phyloP scores from a whole-genome alignment of 2,329 filamentous ascomycete species.

The Sporothrix euskadiensis region DNA sequence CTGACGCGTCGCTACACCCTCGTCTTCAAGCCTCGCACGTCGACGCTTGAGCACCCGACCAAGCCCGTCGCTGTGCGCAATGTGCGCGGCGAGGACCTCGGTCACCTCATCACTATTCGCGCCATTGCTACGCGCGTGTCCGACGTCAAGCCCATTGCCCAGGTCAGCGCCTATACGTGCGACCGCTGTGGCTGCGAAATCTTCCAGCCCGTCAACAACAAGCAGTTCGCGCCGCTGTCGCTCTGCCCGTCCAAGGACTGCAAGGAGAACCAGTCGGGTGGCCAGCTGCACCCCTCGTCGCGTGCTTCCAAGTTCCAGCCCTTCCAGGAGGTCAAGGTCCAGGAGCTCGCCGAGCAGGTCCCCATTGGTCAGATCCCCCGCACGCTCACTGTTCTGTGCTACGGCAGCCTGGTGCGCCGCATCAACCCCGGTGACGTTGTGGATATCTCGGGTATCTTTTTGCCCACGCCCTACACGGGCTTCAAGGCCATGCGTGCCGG shows the following conservation, averaged over 20 bases:
- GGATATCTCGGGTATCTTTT: conserved; percentile 91
- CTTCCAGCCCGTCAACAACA: conserved; percentile 91
- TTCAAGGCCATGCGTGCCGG: conserved; percentile 97
- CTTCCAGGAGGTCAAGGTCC: conserved; percentile 98
- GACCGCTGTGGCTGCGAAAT: conserved; percentile 96
- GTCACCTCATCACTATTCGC: conserved; percentile 87
- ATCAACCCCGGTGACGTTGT: conserved; percentile 93
- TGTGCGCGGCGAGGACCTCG: conserved; percentile 88
- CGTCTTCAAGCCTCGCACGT: conserved; percentile 90
- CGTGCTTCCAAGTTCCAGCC: conserved; percentile 94
- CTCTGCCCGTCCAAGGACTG: conserved; percentile 91
- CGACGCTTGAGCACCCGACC: conserved; percentile 61
- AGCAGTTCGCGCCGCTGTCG: conserved; percentile 83
- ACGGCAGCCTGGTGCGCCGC: conserved; percentile 80
- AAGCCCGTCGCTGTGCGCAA: conserved; percentile 85
- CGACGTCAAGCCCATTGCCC: conserved; percentile 96
- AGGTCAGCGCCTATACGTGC: conserved; percentile 97
- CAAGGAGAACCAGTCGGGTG: conserved; percentile 85
- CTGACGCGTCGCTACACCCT: conserved; percentile 92
- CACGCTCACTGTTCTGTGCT: conserved; percentile 84
- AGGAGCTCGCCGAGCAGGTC: conserved; percentile 99
- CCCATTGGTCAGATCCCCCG: conserved; percentile 96
- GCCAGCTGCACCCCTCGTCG: conserved; percentile 91
- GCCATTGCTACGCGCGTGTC: conserved; percentile 94
- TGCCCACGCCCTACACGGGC: conserved; percentile 97